Evolutionary conservation across 306 rosid species (phyloP).

Genomic region (Corylus avellana): DNA sequence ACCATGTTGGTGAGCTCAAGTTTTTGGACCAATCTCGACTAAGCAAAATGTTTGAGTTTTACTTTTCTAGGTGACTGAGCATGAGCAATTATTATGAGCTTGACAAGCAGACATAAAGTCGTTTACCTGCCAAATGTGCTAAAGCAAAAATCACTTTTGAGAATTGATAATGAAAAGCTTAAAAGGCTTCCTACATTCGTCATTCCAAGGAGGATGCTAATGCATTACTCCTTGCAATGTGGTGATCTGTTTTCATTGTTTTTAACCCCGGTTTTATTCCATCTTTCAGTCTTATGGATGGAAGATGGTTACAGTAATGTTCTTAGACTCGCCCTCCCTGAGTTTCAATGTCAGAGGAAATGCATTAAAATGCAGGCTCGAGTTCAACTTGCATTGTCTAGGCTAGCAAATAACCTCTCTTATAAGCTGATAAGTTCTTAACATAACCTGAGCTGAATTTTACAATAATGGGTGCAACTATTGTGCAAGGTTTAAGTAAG

Average conservation of each 20-base stretch:
- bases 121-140: not conserved
- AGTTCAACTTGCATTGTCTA: not conserved
- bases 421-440: not conserved
- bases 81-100: not conserved
- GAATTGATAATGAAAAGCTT: not conserved
- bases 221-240: not conserved
- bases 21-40: not conserved
- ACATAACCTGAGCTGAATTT: not conserved
- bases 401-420: slow-evolving; percentile 1
- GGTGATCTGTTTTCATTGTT: not conserved
- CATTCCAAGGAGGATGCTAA: not conserved
- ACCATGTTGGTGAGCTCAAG: not conserved
- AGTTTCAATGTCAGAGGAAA: no score
- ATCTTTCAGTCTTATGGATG: not conserved
- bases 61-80: not conserved
- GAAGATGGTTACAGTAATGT: not conserved
- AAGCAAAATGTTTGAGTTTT: not conserved
- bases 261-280: not conserved
- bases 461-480: not conserved
- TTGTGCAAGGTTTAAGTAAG: not conserved
- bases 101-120: not conserved
- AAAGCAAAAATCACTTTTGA: not conserved
- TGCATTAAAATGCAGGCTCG: not conserved
- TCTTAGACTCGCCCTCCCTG: no score
- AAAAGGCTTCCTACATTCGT: no score